phyloP scores from a whole-genome alignment of 805 yeast species.

The Brettanomyces custersianus region DNA sequence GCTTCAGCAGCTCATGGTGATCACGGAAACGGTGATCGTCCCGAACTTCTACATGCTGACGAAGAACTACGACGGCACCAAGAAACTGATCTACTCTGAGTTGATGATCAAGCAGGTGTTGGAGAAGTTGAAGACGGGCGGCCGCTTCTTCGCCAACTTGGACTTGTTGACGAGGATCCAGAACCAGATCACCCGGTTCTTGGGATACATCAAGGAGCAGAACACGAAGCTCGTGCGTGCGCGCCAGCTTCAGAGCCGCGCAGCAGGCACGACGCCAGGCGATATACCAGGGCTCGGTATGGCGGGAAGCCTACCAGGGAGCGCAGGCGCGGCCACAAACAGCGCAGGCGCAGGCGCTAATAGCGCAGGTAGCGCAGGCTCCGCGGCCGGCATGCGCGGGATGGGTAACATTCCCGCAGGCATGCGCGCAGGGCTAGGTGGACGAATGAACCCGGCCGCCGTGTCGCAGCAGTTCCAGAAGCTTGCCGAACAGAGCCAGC shows the following conservation, averaged over 20 bases:
- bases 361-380: background rate
- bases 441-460: slow-evolving; percentile 8
- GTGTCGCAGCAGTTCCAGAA: slow-evolving; percentile 20
- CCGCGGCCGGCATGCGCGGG: slow-evolving; percentile 3
- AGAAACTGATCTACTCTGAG: slow-evolving; percentile 68
- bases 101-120: slow-evolving; percentile 69
- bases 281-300: no score
- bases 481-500: slow-evolving; percentile 16
- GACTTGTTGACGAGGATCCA: slow-evolving; percentile 63
- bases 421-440: background rate
- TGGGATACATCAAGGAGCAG: slow-evolving; percentile 63
- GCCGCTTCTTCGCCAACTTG: slow-evolving; percentile 60
- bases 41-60: slow-evolving; percentile 74
- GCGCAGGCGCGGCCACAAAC: background rate
- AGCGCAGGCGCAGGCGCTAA: background rate
- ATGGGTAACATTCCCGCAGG: background rate
- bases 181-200: slow-evolving; percentile 64
- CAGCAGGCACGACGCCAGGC: slow-evolving; percentile 4
- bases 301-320: background rate
- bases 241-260: slow-evolving; percentile 22
- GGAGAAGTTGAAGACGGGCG: slow-evolving; percentile 45
- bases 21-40: slow-evolving; percentile 60
- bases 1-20: slow-evolving; percentile 51
- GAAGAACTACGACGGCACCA: slow-evolving; percentile 66
- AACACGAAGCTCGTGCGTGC: slow-evolving; percentile 20